Evolutionary conservation across 2,329 filamentous ascomycete genomes (phyloP).

Genomic region (Laburnicola sp.): DNA sequence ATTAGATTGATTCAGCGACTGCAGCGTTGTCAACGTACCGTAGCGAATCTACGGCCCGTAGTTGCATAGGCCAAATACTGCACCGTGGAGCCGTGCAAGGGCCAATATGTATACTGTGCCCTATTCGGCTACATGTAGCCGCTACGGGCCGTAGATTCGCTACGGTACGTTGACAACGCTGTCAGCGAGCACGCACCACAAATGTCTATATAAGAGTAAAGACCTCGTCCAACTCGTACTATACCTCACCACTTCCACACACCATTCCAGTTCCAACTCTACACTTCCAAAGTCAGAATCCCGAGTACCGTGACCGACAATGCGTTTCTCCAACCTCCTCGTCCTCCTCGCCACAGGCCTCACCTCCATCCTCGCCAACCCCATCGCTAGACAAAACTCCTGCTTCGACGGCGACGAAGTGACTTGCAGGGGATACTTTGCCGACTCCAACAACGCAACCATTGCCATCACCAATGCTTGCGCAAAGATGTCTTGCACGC

Average conservation of each 20-base stretch:
- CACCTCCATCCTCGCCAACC: background rate
- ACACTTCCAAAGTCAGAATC: background rate
- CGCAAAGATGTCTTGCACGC: slow-evolving; percentile 8
- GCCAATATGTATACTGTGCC: too few species aligned
- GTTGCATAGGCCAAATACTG: too few species aligned
- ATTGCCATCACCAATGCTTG: slow-evolving; percentile 10
- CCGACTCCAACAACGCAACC: background rate
- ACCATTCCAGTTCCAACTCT: background rate
- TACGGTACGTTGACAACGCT: too few species aligned
- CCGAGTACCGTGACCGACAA: background rate
- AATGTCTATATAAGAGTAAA: too few species aligned
- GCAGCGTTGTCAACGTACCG: too few species aligned
- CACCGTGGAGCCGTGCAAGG: too few species aligned
- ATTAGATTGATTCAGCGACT: too few species aligned
- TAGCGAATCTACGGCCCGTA: too few species aligned
- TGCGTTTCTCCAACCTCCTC: slow-evolving; percentile 4
- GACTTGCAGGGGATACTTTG: slow-evolving; percentile 6
- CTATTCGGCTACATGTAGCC: too few species aligned
- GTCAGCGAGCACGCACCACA: too few species aligned
- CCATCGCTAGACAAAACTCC: background rate
- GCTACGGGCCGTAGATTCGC: too few species aligned
- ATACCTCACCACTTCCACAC: background rate
- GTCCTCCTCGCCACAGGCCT: background rate
- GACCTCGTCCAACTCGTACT: too few species aligned
- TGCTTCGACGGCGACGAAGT: slow-evolving; percentile 2